Base-by-base conservation (phyloP, 257 asterid genomes). In the Forsythia viridissima region DNA sequence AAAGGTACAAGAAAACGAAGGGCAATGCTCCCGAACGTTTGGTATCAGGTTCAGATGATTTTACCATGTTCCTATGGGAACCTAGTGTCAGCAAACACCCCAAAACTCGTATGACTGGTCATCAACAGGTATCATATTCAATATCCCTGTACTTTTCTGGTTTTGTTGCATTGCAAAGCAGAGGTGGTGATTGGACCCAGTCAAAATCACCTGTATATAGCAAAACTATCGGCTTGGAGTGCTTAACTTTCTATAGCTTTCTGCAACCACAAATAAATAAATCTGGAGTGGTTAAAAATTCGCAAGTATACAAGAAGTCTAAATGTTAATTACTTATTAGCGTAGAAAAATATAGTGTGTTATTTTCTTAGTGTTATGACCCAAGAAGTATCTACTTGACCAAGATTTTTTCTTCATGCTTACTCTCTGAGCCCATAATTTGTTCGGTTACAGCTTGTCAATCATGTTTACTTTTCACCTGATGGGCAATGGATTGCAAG, bases 11-110 rank as follows among this genome's bases (percentile, higher is more conserved):
- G 55, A 93, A 92, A 88, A 86, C 78, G 87, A 95, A 88, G 87
- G 94, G 92, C 48, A 81, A 80, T 84, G 93, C 90, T 74, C 97
- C 97, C 41, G 98, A 93, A 83, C 86, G 98, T 68, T 83, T 95
- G 86, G 98, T 95, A 73, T 93, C 99, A 43, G 98, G 99, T 69
- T 95, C 99, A 69, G 99, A 95, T 87, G 98, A 95, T 83, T 92
- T 92, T 74, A 95, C 99, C 79, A 95, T 93, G 99, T 89, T 93
- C 79, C 83, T 93, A 52, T 95, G 99, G 98, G 98, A 95, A 79
- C 99, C 99, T 38, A 72, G 88, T 39, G 92, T 84, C 42, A 88
- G 93, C 87, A 93, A 93, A 86, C 91, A 88, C 39, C 94, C 93
- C 36, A 95, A 89, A 84, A 83, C 91, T 78, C 97, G 97, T 82